Conservation (phyloP, 164 flowering plant genomes). For the Piper betle region DNA sequence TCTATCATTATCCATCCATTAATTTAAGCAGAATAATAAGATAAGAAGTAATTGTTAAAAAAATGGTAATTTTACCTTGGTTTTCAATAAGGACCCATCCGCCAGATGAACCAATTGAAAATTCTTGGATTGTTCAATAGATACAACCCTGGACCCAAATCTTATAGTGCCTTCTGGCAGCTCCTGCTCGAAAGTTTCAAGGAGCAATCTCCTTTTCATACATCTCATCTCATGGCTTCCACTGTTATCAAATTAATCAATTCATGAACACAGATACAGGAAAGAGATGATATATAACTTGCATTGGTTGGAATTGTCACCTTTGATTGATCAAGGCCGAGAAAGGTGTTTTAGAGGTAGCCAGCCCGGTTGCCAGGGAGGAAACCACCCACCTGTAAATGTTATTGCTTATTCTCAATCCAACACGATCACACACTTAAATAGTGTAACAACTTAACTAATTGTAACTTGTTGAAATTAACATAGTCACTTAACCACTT, state of each 20-base stretch:
- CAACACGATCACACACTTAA: not conserved
- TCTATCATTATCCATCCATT: too few species aligned
- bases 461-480: too few species aligned
- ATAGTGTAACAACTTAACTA: too few species aligned
- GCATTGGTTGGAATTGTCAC: not conserved
- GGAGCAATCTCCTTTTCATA: not conserved
- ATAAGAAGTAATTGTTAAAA: too few species aligned
- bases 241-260: constrained; percentile 10
- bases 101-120: not conserved
- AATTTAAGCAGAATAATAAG: too few species aligned
- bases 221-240: constrained; percentile 34
- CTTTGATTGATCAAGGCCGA: not conserved
- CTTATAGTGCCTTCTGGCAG: not conserved
- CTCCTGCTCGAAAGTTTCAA: not conserved
- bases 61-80: not conserved
- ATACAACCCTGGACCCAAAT: not conserved
- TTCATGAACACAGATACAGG: not conserved
- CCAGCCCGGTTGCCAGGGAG: constrained; percentile 14
- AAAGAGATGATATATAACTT: not conserved
- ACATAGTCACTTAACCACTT: too few species aligned
- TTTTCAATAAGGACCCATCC: not conserved
- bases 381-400: constrained; percentile 1
- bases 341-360: constrained; percentile 8
- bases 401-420: too few species aligned
- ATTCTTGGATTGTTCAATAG: constrained; percentile 6